A percentile compares a stretch with the other conserved stretches of the same genome.
phyloP scores from a whole-genome alignment of 768 basidiomycete genomes.

The Agaricus bisporus region DNA sequence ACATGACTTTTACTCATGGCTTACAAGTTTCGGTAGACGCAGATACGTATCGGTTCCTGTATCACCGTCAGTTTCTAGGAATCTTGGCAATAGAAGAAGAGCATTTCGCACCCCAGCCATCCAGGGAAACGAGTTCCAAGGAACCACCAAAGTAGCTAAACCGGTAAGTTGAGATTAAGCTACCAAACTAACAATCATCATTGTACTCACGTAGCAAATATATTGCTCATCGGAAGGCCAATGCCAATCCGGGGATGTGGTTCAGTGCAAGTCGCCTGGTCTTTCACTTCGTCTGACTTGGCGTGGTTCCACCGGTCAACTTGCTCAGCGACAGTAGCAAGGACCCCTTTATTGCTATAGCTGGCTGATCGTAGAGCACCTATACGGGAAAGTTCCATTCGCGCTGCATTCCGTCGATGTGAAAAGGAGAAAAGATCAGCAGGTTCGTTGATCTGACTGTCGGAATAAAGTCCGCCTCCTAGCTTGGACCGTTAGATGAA shows the following conservation, averaged over 20 bases:
- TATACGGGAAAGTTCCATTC: conserved; percentile 61
- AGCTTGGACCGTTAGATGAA: conserved; percentile 12
- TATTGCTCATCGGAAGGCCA: conserved; percentile 85
- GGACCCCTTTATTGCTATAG: conserved; percentile 54
- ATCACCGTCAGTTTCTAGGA: background rate
- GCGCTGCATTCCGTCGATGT: conserved; percentile 68
- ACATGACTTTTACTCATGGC: conserved; percentile 15
- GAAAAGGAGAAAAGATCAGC: conserved; percentile 89
- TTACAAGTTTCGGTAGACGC: conserved; percentile 73
- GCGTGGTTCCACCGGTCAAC: conserved; percentile 41
- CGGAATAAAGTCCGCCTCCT: conserved; percentile 69
- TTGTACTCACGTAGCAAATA: conserved; percentile 64
- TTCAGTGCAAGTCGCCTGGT: conserved; percentile 38
- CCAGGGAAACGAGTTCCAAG: conserved; percentile 69
- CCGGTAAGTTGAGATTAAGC: background rate
- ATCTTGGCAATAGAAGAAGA: background rate
- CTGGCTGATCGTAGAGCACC: conserved; percentile 63
- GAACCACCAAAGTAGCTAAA: conserved; percentile 79
- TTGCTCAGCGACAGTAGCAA: conserved; percentile 79
- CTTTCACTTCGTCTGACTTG: conserved; percentile 27
- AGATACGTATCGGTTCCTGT: conserved; percentile 80
- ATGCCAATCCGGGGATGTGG: conserved; percentile 69
- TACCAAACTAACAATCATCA: background rate
- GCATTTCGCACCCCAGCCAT: conserved; percentile 70
- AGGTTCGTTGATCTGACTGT: conserved; percentile 47